Evolutionary conservation across 169 alveolate genomes (phyloP).

Genomic region (Plasmodium fragile): DNA sequence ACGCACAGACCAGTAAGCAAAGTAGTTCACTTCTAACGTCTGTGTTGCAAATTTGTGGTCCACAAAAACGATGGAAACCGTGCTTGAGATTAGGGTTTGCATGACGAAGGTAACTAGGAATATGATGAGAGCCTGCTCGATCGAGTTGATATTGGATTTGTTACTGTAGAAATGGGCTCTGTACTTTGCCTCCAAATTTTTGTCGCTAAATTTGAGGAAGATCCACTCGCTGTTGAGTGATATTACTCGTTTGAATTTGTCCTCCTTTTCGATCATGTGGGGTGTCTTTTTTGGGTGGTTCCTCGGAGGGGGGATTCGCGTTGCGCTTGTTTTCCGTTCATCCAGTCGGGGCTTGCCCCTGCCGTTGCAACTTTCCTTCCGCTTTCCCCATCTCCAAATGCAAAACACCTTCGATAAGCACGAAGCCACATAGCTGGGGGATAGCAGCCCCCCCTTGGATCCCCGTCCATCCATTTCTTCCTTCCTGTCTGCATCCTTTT

Average conservation of each 20-base stretch:
- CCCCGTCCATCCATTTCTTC: slow-evolving; percentile 11
- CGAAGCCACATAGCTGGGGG: background rate
- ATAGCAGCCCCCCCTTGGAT: background rate
- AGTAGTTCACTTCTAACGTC: slow-evolving; percentile 80
- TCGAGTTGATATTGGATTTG: slow-evolving; percentile 87
- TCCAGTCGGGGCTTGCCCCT: background rate
- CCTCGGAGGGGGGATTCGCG: background rate
- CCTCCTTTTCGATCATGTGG: background rate
- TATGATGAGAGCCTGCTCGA: slow-evolving; percentile 90
- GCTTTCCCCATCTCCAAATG: background rate
- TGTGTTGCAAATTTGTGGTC: slow-evolving; percentile 78
- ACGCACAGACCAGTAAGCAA: slow-evolving; percentile 90
- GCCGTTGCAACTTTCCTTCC: background rate
- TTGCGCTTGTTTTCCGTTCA: background rate
- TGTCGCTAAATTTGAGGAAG: slow-evolving; percentile 87
- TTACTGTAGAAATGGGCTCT: slow-evolving; percentile 89
- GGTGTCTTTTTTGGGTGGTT: background rate
- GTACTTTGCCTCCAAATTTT: slow-evolving; percentile 89
- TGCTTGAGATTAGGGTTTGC: slow-evolving; percentile 87
- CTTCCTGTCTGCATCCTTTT: slow-evolving; percentile 3
- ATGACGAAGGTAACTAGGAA: slow-evolving; percentile 90
- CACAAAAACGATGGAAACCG: slow-evolving; percentile 85
- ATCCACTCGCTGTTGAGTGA: slow-evolving; percentile 80
- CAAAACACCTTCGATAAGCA: slow-evolving; percentile 17
- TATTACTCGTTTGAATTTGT: slow-evolving; percentile 10